A percentile compares a stretch with the other conserved stretches of the same genome.
phyloP scores from a whole-genome alignment of 2,329 filamentous ascomycete species.

The Parafenestella ontariensis region DNA sequence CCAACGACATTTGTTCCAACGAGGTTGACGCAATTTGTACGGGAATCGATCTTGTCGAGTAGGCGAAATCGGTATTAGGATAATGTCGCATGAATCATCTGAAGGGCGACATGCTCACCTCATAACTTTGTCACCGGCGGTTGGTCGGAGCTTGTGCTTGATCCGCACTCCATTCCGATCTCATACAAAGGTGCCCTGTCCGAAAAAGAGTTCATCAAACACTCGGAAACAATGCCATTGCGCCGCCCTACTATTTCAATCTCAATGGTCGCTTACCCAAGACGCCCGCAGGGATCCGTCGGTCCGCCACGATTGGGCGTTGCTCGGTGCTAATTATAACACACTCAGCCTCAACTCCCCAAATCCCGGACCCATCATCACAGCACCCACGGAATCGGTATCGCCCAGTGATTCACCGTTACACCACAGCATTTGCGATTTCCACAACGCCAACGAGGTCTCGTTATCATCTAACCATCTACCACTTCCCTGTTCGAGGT shows the following conservation, averaged over 20 bases:
- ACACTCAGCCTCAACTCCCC: conserved; percentile 16
- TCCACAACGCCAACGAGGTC: background rate
- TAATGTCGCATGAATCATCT: background rate
- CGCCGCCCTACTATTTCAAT: background rate
- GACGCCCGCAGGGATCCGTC: conserved; percentile 6
- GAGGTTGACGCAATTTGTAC: background rate
- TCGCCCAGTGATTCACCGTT: conserved; percentile 2
- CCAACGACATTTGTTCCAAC: background rate
- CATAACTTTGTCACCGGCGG: background rate
- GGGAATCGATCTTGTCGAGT: background rate
- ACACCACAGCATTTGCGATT: background rate
- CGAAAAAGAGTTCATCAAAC: background rate
- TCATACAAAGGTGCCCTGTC: background rate
- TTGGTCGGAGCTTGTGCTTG: background rate
- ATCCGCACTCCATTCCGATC: background rate
- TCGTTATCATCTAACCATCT: background rate
- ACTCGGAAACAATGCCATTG: background rate
- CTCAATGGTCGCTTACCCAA: conserved; percentile 7
- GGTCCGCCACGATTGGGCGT: background rate
- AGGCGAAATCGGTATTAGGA: background rate
- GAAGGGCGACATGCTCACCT: background rate
- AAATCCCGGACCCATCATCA: conserved; percentile 7
- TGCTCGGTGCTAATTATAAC: conserved; percentile 27
- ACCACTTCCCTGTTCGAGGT: conserved; percentile 3
- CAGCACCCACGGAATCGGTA: background rate